phyloP scores from a whole-genome alignment of 371 early-diverging fungal species.

The Actinomucor elegans region DNA sequence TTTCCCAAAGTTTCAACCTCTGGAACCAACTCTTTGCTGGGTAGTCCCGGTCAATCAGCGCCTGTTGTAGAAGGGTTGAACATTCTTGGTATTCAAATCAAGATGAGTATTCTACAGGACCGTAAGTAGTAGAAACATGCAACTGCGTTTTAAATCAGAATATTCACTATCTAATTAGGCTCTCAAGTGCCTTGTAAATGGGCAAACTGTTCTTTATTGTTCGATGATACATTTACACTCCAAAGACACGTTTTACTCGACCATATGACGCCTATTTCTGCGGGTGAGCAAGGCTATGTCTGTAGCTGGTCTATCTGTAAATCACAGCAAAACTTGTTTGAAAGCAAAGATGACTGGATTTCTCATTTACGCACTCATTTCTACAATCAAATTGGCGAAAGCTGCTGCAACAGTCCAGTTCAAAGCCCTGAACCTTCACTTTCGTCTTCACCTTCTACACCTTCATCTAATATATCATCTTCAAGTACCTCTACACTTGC shows the following conservation, averaged over 20 bases:
- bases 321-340: conserved; percentile 6
- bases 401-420: conserved; percentile 19
- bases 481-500: conserved; percentile 1
- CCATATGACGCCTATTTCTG: conserved; percentile 26
- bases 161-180: conserved; percentile 1
- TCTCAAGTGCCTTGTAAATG: conserved; percentile 46
- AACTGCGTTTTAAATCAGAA: background rate
- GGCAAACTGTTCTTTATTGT: conserved; percentile 48
- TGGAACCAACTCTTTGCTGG: background rate
- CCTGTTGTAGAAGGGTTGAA: conserved; percentile 32
- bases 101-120: conserved; percentile 33
- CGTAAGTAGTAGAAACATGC: conserved; percentile 17
- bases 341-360: conserved; percentile 12
- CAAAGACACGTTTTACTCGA: conserved; percentile 51
- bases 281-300: background rate
- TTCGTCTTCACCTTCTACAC: conserved; percentile 23
- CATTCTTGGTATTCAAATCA: conserved; percentile 34
- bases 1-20: conserved; percentile 28
- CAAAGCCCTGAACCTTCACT: conserved; percentile 12
- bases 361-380: conserved; percentile 23
- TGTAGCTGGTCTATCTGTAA: conserved; percentile 10
- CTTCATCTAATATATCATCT: conserved; percentile 16
- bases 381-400: conserved; percentile 13
- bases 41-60: conserved; percentile 4
- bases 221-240: conserved; percentile 43